Percentiles rank a stretch among this genome's conserved stretches.
Evolutionary conservation across 306 rosid species (phyloP).

Genomic region (Psophocarpus tetragonolobus): DNA sequence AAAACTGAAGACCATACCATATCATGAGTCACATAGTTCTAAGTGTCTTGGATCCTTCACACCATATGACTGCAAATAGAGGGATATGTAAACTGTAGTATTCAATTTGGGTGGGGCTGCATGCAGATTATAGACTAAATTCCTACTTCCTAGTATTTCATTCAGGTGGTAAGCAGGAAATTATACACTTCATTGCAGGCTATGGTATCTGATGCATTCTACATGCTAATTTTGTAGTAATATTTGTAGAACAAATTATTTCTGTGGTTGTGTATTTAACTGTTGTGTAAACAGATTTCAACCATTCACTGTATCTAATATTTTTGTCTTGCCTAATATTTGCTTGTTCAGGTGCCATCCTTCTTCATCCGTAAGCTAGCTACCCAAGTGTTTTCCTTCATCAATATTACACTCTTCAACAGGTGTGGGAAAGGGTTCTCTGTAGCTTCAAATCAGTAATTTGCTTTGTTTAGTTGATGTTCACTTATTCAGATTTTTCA

Average conservation of each 20-base stretch:
- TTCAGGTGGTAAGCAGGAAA: background rate
- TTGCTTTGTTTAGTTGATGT: slow-evolving; percentile 26
- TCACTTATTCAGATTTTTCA: background rate
- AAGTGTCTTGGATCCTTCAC: background rate
- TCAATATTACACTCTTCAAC: slow-evolving; percentile 93
- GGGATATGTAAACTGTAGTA: background rate
- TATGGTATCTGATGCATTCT: background rate
- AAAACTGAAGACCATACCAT: background rate
- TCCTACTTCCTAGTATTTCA: background rate
- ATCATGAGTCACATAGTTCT: background rate
- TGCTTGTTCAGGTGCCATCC: slow-evolving; percentile 78
- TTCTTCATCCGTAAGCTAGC: slow-evolving; percentile 93
- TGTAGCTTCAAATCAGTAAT: background rate
- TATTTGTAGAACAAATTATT: background rate
- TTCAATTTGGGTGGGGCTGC: background rate
- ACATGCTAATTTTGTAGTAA: background rate
- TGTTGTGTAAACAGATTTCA: background rate
- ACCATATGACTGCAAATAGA: background rate
- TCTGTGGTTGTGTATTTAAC: background rate
- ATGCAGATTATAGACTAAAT: background rate
- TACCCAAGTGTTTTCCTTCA: slow-evolving; percentile 94
- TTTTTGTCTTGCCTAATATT: slow-evolving; percentile 34
- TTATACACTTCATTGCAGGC: background rate
- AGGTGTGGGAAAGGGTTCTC: slow-evolving; percentile 48
- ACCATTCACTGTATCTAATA: slow-evolving; percentile 1